Evolutionary conservation across 208 protist species (phyloP).

Genomic region (Balamuthia mandrillaris): DNA sequence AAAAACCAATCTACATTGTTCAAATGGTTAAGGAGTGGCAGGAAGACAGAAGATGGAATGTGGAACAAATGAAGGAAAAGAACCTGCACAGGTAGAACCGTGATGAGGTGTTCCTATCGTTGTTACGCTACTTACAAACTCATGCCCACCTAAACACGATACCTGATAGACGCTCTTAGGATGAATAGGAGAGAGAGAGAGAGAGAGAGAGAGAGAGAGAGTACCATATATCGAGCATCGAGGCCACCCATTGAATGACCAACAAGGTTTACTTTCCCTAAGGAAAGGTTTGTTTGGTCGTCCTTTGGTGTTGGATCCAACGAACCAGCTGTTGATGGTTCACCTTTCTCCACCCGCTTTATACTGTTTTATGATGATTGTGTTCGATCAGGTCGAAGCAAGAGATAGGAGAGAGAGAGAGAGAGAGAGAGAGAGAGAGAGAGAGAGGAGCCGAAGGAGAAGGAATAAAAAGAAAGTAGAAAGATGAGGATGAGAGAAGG

Average conservation of each 20-base stretch:
- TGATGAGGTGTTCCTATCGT: constrained; percentile 17
- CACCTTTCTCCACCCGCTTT: too few species aligned
- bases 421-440: background rate
- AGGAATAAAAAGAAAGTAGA: too few species aligned
- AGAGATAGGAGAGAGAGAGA: background rate
- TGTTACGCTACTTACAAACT: constrained; percentile 23
- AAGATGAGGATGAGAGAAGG: too few species aligned
- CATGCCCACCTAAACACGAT: too few species aligned
- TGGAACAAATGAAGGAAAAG: too few species aligned
- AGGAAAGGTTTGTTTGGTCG: background rate
- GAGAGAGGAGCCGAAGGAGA: background rate
- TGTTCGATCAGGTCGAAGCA: too few species aligned
- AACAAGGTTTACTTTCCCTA: constrained; percentile 25
- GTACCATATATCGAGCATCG: constrained; percentile 2
- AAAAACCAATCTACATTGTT: too few species aligned
- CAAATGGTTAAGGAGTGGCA: too few species aligned
- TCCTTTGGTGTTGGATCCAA: background rate
- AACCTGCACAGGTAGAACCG: background rate
- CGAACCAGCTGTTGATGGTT: too few species aligned
- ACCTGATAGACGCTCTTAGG: too few species aligned
- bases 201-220: background rate
- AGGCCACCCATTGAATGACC: constrained; percentile 33
- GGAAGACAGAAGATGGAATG: too few species aligned
- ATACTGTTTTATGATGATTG: too few species aligned
- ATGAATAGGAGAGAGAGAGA: background rate